phyloP scores from a whole-genome alignment of 2,329 filamentous ascomycete genomes.

The Botrytis fabae region DNA sequence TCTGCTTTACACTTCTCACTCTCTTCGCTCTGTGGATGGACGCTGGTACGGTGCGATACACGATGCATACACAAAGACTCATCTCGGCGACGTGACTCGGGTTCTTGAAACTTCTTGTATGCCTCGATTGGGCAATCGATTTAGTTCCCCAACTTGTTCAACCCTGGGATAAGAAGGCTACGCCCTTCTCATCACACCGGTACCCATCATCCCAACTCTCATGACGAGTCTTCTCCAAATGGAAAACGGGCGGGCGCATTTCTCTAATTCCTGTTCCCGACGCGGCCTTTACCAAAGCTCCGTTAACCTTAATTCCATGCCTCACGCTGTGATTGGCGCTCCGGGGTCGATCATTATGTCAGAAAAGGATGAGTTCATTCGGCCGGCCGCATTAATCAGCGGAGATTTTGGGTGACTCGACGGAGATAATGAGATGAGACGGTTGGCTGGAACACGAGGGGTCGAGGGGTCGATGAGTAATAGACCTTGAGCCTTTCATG shows the following conservation, averaged over 20 bases:
- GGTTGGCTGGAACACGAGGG: constrained; percentile 5
- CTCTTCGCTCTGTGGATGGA: neutral
- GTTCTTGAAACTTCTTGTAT: neutral
- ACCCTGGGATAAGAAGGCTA: neutral
- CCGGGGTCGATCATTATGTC: neutral
- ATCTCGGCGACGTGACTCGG: neutral
- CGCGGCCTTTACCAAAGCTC: constrained; percentile 14
- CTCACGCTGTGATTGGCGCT: neutral
- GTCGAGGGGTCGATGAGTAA: neutral
- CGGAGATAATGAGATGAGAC: constrained; percentile 7
- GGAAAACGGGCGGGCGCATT: neutral
- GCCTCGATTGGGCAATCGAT: neutral
- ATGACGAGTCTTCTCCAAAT: neutral
- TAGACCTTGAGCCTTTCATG: no score
- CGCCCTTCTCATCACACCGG: neutral
- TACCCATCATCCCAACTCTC: neutral
- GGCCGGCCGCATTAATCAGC: neutral
- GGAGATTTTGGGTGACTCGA: constrained; percentile 4
- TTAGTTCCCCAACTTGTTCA: neutral
- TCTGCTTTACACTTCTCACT: neutral
- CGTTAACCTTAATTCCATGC: constrained; percentile 4
- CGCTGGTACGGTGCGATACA: neutral
- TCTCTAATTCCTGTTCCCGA: neutral
- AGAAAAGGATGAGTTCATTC: neutral
- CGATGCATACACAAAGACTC: neutral